Base-by-base conservation (phyloP, 1,284 basidiomycete genomes). In the Tilletia setariae region DNA sequence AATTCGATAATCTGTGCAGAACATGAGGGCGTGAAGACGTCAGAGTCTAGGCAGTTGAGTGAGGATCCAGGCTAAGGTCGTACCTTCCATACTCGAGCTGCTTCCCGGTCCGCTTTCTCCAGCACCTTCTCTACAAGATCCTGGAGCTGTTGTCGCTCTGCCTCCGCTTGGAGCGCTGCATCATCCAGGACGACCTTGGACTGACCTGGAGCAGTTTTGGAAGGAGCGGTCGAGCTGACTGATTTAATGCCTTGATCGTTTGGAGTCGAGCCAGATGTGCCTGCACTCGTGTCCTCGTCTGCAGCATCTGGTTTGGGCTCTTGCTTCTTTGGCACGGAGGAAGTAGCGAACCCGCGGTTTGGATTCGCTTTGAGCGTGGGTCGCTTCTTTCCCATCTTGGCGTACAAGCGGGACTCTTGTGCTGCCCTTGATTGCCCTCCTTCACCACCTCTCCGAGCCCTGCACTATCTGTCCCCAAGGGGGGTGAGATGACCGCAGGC, bases 61-160 rank as follows among this genome's bases (percentile, higher is more conserved):
- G n/a, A n/a, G n/a, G n/a, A n/a, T n/a, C n/a, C n/a, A n/a, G n/a
- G n/a, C n/a, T n/a, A n/a, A n/a, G n/a, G n/a, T n/a, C n/a, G n/a
- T n/a, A n/a, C 88, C 84, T 87, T 89, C 67, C 88, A 77, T 15
- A 86, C 87, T 78, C 93, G 87, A 1, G 86, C 83, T 66, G 94
- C 88, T 76, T 98, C 96, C 83, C 91, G 94, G 79, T 97, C 93
- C 1, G 88, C 90, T 76, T 89, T 92, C 19, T 94, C 92, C 77
- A 95, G 91, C 40, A 91, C 85, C 76, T 88, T 89, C 73, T 97
- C 93, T 23, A 82, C 81, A 40, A 83, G 70, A 46, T 77, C 74
- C 64, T 82, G 79, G 1, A 82, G 74, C 30, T 76, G 76, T 63
- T 78, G 74, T 62, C 80, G 77, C 65, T 83, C 81, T 16, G 75